Percentiles rank a stretch among this genome's conserved stretches.
Evolutionary conservation across 371 early-diverging fungal species (phyloP).

Genomic region (Circinella umbellata): DNA sequence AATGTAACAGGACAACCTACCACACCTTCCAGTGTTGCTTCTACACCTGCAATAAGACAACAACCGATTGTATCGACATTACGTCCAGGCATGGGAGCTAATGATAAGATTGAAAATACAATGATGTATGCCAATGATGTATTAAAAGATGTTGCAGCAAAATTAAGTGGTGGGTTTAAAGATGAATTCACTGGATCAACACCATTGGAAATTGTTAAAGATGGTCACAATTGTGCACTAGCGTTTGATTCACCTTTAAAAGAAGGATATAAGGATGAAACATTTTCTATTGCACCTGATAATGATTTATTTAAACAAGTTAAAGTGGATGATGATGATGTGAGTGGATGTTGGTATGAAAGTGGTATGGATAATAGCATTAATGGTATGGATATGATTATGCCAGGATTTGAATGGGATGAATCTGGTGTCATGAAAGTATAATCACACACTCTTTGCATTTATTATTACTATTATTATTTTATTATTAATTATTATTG

Average conservation of each 20-base stretch:
- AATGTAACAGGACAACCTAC: slow-evolving; percentile 1
- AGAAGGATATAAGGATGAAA: slow-evolving; percentile 47
- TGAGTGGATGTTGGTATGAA: slow-evolving; percentile 35
- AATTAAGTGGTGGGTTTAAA: slow-evolving; percentile 13
- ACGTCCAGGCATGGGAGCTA: slow-evolving; percentile 42
- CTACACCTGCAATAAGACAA: neutral
- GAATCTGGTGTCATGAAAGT: slow-evolving; percentile 14
- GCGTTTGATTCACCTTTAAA: slow-evolving; percentile 33
- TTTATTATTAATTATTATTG: neutral
- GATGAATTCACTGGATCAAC: neutral
- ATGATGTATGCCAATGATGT: slow-evolving; percentile 43
- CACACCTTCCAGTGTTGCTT: slow-evolving; percentile 7
- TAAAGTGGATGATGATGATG: slow-evolving; percentile 21
- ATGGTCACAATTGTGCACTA: slow-evolving; percentile 9
- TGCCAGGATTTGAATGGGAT: slow-evolving; percentile 42
- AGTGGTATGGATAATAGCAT: slow-evolving; percentile 42
- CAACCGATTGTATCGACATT: neutral
- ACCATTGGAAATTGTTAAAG: neutral
- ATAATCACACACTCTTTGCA: neutral
- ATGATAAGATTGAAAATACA: slow-evolving; percentile 35
- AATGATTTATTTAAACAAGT: slow-evolving; percentile 6
- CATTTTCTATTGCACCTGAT: slow-evolving; percentile 12
- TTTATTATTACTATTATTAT: neutral
- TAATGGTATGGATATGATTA: slow-evolving; percentile 18
- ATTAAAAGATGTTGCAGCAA: slow-evolving; percentile 35